Evolutionary conservation across 805 yeast species (phyloP), one percentile per base, ranked within the genome.

Genomic region (Lipomyces japonicus): DNA sequence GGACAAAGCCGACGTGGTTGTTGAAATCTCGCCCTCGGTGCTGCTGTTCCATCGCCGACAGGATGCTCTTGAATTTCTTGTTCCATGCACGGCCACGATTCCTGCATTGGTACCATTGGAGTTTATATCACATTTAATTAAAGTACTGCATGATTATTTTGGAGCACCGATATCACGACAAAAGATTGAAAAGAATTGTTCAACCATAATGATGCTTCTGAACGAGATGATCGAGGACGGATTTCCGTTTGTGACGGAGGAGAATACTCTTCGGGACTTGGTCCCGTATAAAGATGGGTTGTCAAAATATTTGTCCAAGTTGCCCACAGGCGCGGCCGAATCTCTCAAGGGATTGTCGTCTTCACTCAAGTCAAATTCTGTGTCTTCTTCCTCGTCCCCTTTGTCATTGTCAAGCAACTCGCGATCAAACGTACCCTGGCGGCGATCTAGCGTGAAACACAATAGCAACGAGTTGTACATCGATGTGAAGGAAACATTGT

Each of bases 391-490:
- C 3, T 45, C 55, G 23, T 16, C 36, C 14, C 14, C 39, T 34
- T 40, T 25, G 39, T 39, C 39, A 26, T 19, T 34, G 10, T 34
- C 37, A 23, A 34, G 25, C 38, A 46, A n/a, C 22, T 31, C 39
- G 39, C 57, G 54, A 18, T 64, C 70, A 41, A 62, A 63, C 24
- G 69, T 71, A 6, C 95, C 96, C 1, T 91, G 97, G 97, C 76
- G 97, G 61, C 73, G 78, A 41, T 64, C 81, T 3, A 77, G 80
- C 55, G 83, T 85, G n/a, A 77, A 75, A 57, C 80, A 86, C 64
- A 75, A 86, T 2, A 81, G 81, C 57, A 88, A 91, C 66, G 97
- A 91, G 67, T 74, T 91, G 67, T 88, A 82, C 64, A 84, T 91
- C 6, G 97, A 93, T 67, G 65, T 93, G 4, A 73, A 75, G 2